These are phyloP conservation scores for Colletotrichum navitas DNA, from an alignment of 2,329 filamentous ascomycete species.

Conservation along the genomic window DNA sequence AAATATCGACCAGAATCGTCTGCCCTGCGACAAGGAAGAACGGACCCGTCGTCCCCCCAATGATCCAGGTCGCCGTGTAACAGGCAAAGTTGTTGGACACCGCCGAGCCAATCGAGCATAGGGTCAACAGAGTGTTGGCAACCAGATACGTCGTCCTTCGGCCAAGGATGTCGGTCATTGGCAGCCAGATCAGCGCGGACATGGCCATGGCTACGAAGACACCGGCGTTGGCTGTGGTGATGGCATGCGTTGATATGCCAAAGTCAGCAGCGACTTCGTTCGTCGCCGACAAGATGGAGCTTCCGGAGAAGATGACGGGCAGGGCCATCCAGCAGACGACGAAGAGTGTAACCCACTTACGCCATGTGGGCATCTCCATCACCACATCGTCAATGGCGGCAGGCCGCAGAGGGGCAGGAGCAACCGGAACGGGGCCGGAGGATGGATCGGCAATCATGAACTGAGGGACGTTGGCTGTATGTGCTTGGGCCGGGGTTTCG, in stretches of 20 bases:
- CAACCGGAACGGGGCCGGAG: slow-evolving; percentile 20
- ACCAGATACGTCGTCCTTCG: slow-evolving; percentile 52
- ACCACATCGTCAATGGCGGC: slow-evolving; percentile 44
- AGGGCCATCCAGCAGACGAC: slow-evolving; percentile 45
- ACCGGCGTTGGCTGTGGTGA: slow-evolving; percentile 81
- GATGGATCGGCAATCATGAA: slow-evolving; percentile 13
- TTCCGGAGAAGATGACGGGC: slow-evolving; percentile 82
- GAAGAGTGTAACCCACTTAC: slow-evolving; percentile 43
- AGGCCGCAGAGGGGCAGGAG: slow-evolving; percentile 41
- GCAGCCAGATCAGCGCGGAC: slow-evolving; percentile 78
- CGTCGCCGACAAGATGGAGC: slow-evolving; percentile 78
- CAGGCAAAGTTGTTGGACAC: slow-evolving; percentile 76
- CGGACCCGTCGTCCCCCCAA: slow-evolving; percentile 39
- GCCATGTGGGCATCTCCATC: slow-evolving; percentile 42
- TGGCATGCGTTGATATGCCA: slow-evolving; percentile 73
- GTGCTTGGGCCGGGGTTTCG: slow-evolving; percentile 8
- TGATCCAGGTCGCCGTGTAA: slow-evolving; percentile 57
- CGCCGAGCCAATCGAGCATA: slow-evolving; percentile 79
- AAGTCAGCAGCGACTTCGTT: slow-evolving; percentile 79
- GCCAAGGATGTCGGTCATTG: slow-evolving; percentile 64
- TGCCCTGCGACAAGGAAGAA: slow-evolving; percentile 41
- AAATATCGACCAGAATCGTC: slow-evolving; percentile 41
- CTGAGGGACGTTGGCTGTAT: not conserved
- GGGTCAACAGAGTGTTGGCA: slow-evolving; percentile 73
- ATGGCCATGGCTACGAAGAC: slow-evolving; percentile 82